Base-by-base conservation (phyloP, 1,139 yeast species). In the Ogataea hybrid region DNA sequence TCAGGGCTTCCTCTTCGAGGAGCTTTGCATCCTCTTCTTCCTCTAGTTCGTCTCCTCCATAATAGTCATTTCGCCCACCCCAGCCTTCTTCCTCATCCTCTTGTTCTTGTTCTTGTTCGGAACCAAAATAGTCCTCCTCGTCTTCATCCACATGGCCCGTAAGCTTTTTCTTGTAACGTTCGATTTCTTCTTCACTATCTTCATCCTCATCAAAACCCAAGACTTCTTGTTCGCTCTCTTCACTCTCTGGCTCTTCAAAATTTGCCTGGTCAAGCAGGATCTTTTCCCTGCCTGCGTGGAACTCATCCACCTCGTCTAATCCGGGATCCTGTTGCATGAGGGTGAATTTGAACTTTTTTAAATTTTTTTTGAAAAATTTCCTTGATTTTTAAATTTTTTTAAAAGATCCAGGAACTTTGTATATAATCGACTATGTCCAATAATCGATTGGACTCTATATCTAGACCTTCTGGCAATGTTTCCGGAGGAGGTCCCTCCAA, bases 1-100 rank as follows among this genome's bases (percentile, higher is more conserved):
- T 79, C 44, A 87, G 59, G 0, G 97, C 97, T 65, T 92, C 97
- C 53, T 81, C 81, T 44, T 94, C 92, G 68, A 89, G 84, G 48
- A 78, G 81, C 48, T 78, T 81, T 6, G 87, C 86, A 35, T 81
- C 84, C 47, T 84, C 96, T 45, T 75, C 79, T 32, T 64, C 74
- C 23, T 84, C 90, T 2, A 69, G 63, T 25, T 76, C 82, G 56
- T 82, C 90, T 27, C 94, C 97, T 39, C 82, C 83, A 56, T 78
- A 92, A 63, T 88, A 90, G 53, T 85, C 82, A 50, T 77, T 74
- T 48, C 74, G 73, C 22, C 79, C 74, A 37, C 98, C 97, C 97
- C 98, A 90, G 4, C 72, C 82, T 8, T 72, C 77, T 30, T 69
- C 81, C 1, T 64, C 76, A 2, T 68, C 75, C 4, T 65, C 77